Evolutionary conservation across 2,329 filamentous ascomycete species (phyloP).

Genomic region (Sphaerulina vaccinii): DNA sequence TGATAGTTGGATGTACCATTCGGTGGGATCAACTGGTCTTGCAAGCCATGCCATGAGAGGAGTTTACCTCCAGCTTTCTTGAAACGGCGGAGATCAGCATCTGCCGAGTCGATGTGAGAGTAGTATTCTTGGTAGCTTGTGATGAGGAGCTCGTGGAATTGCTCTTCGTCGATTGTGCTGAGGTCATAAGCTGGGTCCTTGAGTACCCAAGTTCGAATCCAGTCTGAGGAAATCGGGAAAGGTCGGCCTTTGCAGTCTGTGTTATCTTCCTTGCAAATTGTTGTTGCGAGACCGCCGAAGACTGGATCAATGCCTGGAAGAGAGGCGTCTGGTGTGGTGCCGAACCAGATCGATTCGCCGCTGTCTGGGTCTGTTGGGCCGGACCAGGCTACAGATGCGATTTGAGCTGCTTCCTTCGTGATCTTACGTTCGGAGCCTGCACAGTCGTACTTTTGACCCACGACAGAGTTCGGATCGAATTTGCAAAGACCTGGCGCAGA

Average conservation of each 20-base stretch:
- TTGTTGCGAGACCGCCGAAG: slow-evolving; percentile 31
- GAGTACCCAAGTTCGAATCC: slow-evolving; percentile 38
- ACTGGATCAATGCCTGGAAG: slow-evolving; percentile 25
- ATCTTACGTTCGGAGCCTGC: slow-evolving; percentile 27
- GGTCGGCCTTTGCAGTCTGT: slow-evolving; percentile 29
- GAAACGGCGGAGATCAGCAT: slow-evolving; percentile 40
- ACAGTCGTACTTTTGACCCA: slow-evolving; percentile 33
- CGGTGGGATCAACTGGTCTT: slow-evolving; percentile 39
- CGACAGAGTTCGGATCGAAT: slow-evolving; percentile 35
- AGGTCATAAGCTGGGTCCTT: slow-evolving; percentile 31
- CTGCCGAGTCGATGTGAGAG: slow-evolving; percentile 38
- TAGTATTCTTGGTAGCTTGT: slow-evolving; percentile 30
- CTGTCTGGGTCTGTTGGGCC: slow-evolving; percentile 30
- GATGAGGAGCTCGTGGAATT: slow-evolving; percentile 19
- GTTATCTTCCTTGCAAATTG: slow-evolving; percentile 28
- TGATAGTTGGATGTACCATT: slow-evolving; percentile 41
- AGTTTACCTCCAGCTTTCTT: slow-evolving; percentile 40
- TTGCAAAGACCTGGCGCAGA: slow-evolving; percentile 31
- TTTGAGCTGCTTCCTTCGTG: slow-evolving; percentile 32
- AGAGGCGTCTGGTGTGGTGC: slow-evolving; percentile 18
- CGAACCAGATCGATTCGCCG: slow-evolving; percentile 35
- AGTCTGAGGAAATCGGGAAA: slow-evolving; percentile 36
- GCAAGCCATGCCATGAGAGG: slow-evolving; percentile 43
- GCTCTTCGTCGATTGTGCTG: slow-evolving; percentile 19
- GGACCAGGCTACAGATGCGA: slow-evolving; percentile 36